A percentile compares a stretch with the other conserved stretches of the same genome.
These are phyloP conservation scores for Immersiporthe knoxdaviesiana DNA, from an alignment of 2,329 filamentous ascomycete genomes.

Conservation along the genomic window DNA sequence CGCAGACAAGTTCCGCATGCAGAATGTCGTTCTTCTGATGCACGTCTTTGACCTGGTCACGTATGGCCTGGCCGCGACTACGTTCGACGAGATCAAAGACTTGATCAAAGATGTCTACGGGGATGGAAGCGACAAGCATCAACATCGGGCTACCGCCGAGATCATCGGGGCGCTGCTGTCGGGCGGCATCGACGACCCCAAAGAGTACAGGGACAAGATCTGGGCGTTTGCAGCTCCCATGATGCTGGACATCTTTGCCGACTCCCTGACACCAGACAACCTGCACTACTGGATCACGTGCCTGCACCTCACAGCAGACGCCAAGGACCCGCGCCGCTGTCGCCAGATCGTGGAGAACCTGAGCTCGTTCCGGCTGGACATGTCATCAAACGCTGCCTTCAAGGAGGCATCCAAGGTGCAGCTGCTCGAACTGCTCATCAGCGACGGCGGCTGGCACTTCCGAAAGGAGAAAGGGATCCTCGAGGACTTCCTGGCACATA, in stretches of 20 bases:
- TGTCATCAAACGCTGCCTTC: slow-evolving; percentile 95
- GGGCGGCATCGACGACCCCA: slow-evolving; percentile 76
- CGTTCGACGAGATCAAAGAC: slow-evolving; percentile 85
- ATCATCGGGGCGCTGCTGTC: slow-evolving; percentile 85
- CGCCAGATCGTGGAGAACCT: slow-evolving; percentile 86
- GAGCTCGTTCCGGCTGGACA: slow-evolving; percentile 84
- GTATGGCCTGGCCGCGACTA: slow-evolving; percentile 74
- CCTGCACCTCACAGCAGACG: slow-evolving; percentile 83
- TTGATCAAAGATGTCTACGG: slow-evolving; percentile 78
- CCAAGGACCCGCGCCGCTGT: slow-evolving; percentile 84
- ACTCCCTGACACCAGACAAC: slow-evolving; percentile 93
- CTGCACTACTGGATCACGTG: slow-evolving; percentile 94
- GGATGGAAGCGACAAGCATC: slow-evolving; percentile 95
- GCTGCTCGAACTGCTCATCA: slow-evolving; percentile 83
- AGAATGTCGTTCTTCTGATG: slow-evolving; percentile 82
- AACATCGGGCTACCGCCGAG: slow-evolving; percentile 93
- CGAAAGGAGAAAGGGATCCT: slow-evolving; percentile 85
- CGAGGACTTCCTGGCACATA: slow-evolving; percentile 84
- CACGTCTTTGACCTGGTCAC: slow-evolving; percentile 91
- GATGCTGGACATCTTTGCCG: slow-evolving; percentile 82
- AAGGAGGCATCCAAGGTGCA: slow-evolving; percentile 98
- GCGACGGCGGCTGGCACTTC: slow-evolving; percentile 95
- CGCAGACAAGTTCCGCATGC: slow-evolving; percentile 87
- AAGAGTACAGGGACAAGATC: slow-evolving; percentile 72
- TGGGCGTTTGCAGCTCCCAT: slow-evolving; percentile 93